Evolutionary conservation across 1,139 yeast species (phyloP).

Genomic region (Yamadazyma blattariae): DNA sequence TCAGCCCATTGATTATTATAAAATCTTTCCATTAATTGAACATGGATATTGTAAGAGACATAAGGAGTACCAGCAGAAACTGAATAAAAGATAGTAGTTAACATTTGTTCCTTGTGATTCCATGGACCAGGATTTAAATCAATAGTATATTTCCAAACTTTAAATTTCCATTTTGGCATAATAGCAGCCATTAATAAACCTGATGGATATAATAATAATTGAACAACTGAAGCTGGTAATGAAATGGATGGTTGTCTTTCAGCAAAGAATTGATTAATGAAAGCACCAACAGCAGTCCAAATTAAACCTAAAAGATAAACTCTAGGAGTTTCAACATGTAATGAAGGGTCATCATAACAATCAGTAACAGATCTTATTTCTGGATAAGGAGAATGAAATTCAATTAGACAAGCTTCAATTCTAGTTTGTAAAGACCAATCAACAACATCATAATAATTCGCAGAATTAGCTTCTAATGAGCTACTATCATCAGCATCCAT

Average conservation of each 20-base stretch:
- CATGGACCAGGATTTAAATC: conserved; percentile 55
- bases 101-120: conserved; percentile 60
- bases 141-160: conserved; percentile 37
- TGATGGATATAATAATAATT: conserved; percentile 43
- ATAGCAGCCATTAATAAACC: conserved; percentile 46
- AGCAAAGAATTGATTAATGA: conserved; percentile 55
- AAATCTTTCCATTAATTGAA: conserved; percentile 35
- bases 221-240: conserved; percentile 41
- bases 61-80: conserved; percentile 19
- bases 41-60: conserved; percentile 27
- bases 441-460: conserved; percentile 10
- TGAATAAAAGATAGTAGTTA: conserved; percentile 39
- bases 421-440: conserved; percentile 28
- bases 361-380: conserved; percentile 61
- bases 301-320: conserved; percentile 49
- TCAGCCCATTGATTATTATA: conserved; percentile 39
- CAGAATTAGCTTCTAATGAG: conserved; percentile 4
- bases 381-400: conserved; percentile 59
- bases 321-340: conserved; percentile 54
- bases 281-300: conserved; percentile 56
- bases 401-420: conserved; percentile 44
- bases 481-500: conserved; percentile 24
- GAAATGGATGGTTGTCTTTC: conserved; percentile 53
- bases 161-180: conserved; percentile 31
- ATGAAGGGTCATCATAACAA: conserved; percentile 48